Conservation (phyloP, 2,329 filamentous ascomycete genomes). For the Akanthomyces lecanii region DNA sequence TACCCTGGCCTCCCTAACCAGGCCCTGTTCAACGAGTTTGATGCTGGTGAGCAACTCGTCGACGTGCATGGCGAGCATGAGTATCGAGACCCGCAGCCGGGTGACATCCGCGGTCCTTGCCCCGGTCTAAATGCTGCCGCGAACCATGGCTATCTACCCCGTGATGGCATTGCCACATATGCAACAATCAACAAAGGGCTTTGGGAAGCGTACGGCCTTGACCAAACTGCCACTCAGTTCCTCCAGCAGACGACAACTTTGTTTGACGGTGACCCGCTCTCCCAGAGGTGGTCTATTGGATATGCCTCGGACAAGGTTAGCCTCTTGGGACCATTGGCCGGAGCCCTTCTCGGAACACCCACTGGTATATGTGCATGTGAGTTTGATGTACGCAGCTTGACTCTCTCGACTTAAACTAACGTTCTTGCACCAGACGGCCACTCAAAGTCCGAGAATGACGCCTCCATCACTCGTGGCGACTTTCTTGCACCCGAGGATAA, state of each 20-base stretch:
- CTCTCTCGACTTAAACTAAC: constrained; percentile 41
- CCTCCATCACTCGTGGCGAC: constrained; percentile 45
- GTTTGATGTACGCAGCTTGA: constrained; percentile 22
- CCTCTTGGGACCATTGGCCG: constrained; percentile 6
- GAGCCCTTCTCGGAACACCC: constrained; percentile 7
- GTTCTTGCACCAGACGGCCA: constrained; percentile 42
- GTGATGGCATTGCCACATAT: constrained; percentile 25
- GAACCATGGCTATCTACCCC: constrained; percentile 32
- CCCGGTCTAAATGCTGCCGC: constrained; percentile 32
- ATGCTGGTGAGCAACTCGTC: not conserved
- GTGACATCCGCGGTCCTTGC: constrained; percentile 21
- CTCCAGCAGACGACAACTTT: constrained; percentile 11
- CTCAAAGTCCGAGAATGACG: constrained; percentile 52
- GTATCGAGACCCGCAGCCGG: constrained; percentile 15
- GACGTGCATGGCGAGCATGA: constrained; percentile 13
- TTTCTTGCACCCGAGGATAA: constrained; percentile 48
- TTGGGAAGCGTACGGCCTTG: not conserved
- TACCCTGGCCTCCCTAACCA: constrained; percentile 8
- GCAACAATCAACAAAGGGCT: constrained; percentile 18
- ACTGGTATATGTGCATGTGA: constrained; percentile 15
- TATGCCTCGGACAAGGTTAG: constrained; percentile 15
- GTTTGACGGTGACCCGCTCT: constrained; percentile 17
- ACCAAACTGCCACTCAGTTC: constrained; percentile 15
- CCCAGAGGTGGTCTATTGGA: constrained; percentile 18
- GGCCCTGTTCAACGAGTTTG: not conserved